Evolutionary conservation across 257 asterid genomes (phyloP).

Genomic region (Gentiana macrophylla): DNA sequence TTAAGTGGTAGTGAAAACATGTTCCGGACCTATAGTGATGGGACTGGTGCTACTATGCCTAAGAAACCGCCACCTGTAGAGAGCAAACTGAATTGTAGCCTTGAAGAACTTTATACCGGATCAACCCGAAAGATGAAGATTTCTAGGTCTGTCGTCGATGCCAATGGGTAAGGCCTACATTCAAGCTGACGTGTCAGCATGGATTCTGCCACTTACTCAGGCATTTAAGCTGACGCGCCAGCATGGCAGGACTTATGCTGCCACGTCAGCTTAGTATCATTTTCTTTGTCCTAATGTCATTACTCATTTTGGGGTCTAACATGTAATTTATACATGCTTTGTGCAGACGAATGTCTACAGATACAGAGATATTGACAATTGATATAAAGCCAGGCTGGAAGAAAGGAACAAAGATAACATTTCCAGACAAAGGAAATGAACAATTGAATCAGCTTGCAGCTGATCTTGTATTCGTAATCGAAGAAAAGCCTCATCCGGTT

Average conservation of each 20-base stretch:
- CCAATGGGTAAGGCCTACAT: slow-evolving; percentile 32
- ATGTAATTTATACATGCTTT: too few relatives aligned
- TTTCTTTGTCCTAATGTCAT: too few relatives aligned
- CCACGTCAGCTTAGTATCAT: too few relatives aligned
- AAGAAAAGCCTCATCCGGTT: slow-evolving; percentile 63
- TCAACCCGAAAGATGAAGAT: slow-evolving; percentile 87
- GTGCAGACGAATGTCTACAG: slow-evolving; percentile 40
- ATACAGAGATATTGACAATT: slow-evolving; percentile 52
- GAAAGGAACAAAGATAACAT: slow-evolving; percentile 79
- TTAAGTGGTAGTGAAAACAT: slow-evolving; percentile 26
- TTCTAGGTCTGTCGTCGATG: slow-evolving; percentile 60
- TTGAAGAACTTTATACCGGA: slow-evolving; percentile 76
- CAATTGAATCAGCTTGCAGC: slow-evolving; percentile 72
- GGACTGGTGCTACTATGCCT: slow-evolving; percentile 30
- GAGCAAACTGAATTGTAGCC: slow-evolving; percentile 63
- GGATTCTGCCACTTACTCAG: too few relatives aligned
- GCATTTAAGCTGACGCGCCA: too few relatives aligned
- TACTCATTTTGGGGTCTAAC: too few relatives aligned
- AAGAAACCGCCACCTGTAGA: slow-evolving; percentile 84
- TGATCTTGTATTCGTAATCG: slow-evolving; percentile 74
- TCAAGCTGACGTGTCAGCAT: too few relatives aligned
- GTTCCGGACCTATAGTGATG: slow-evolving; percentile 32
- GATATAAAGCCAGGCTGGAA: slow-evolving; percentile 94
- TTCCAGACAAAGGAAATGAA: slow-evolving; percentile 84
- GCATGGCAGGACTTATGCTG: too few relatives aligned